Evolutionary conservation across 106 monocot species (phyloP), one percentile per base, ranked within the genome.

Genomic region (Phalaenopsis equestris): DNA sequence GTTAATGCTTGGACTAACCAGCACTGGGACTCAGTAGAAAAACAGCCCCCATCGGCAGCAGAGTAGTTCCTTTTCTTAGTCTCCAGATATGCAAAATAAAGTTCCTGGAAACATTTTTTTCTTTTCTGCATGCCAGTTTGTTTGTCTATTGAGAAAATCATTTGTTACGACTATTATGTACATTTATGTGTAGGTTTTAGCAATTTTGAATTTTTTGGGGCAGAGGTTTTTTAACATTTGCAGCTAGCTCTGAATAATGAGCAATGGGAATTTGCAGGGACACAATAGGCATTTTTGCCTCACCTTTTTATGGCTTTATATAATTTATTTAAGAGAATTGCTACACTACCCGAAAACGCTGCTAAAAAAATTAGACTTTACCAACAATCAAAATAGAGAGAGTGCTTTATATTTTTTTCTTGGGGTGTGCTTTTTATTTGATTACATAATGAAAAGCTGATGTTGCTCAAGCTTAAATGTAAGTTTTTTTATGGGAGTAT

Each of bases 11-110:
- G 90, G 84, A 89, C 84, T 41, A 87, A 88, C 19, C 90, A 86
- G 77, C 85, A 80, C 17, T 97, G 91, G 94, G 86, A 84, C 76
- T 75, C 79, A 52, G 83, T 80, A 11, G 94, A 97, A 45, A 89
- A 80, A 64, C 90, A 87, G 15, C 92, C 92, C 42, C 86, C 89
- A 79, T 87, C 94, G 75, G 89, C 96, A 77, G 42, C 87, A 45
- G 79, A 85, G 96, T 97, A 90, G 82, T 76, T 76, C 76, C 52
- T 7, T 49, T 23, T 4, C 6, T 4, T 52, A 49, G 18, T 30
- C 43, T 45, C n/a, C 45, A 18, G 41, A 36, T 74, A n/a, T 18
- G 4, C 39, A 39, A 70, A 38, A 38, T 70, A 70, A 70, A 38
- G 9, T 10, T 70, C 39, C 38, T 3, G 10, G 8, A 37, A 36